phyloP scores from a whole-genome alignment of 2,329 filamentous ascomycete species.

The Curvularia sp. region DNA sequence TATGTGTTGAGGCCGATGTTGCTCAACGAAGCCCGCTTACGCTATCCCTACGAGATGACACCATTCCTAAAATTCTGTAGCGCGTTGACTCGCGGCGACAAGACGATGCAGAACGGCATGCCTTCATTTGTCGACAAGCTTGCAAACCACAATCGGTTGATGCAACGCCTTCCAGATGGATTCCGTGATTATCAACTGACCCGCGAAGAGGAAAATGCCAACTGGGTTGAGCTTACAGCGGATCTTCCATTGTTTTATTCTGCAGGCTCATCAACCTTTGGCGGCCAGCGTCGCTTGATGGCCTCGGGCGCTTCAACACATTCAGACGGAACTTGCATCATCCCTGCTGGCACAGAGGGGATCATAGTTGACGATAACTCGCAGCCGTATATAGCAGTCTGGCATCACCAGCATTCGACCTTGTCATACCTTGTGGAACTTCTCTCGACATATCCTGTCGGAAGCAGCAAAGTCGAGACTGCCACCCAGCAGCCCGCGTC shows the following conservation, averaged over 20 bases:
- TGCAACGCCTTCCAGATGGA: constrained; percentile 73
- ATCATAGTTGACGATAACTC: constrained; percentile 75
- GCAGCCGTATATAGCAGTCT: constrained; percentile 76
- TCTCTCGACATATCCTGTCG: constrained; percentile 70
- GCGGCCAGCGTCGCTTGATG: constrained; percentile 36
- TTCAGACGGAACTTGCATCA: constrained; percentile 59
- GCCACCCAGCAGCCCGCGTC: constrained; percentile 57
- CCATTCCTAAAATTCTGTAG: constrained; percentile 78
- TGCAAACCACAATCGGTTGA: constrained; percentile 74
- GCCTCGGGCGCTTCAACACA: constrained; percentile 18
- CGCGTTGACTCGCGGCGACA: constrained; percentile 62
- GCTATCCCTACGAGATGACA: constrained; percentile 85
- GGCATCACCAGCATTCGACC: constrained; percentile 77
- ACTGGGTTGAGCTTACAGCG: constrained; percentile 72
- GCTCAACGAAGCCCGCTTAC: constrained; percentile 72
- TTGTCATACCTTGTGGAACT: constrained; percentile 80
- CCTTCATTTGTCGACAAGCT: constrained; percentile 66
- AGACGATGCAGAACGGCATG: constrained; percentile 57
- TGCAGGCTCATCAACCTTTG: constrained; percentile 23
- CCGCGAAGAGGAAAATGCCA: constrained; percentile 84
- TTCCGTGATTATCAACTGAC: constrained; percentile 80
- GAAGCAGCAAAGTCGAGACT: constrained; percentile 59
- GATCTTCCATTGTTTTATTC: constrained; percentile 68
- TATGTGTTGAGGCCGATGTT: constrained; percentile 62
- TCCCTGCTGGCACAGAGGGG: constrained; percentile 71